These are phyloP conservation scores for Hippophae gyantsensis DNA, from an alignment of 306 rosid species.

Conservation along the genomic window DNA sequence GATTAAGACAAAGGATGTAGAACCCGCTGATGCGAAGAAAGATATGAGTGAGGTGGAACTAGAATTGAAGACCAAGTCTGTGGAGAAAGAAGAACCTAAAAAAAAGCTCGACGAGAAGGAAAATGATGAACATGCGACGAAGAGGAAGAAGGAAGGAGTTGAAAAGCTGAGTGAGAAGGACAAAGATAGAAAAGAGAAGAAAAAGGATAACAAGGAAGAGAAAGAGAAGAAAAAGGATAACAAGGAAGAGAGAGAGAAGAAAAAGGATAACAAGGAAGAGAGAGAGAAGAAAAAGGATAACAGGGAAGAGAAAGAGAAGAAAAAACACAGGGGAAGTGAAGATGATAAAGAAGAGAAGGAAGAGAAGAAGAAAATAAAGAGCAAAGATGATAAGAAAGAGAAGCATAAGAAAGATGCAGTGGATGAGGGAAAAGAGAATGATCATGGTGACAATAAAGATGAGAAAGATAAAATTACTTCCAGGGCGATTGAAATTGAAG, in stretches of 20 bases:
- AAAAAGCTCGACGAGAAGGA: slow-evolving; percentile 19
- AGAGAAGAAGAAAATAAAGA: slow-evolving; percentile 5
- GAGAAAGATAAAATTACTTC: slow-evolving; percentile 1
- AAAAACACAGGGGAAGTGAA: slow-evolving; percentile 7
- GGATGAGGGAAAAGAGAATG: slow-evolving; percentile 1
- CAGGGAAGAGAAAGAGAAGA: slow-evolving; percentile 2
- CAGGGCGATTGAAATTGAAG: background rate
- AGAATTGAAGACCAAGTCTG: slow-evolving; percentile 39
- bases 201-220: background rate
- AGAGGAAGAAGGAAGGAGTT: slow-evolving; percentile 12
- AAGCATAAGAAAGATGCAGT: slow-evolving; percentile 9
- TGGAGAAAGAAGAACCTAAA: slow-evolving; percentile 21
- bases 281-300: slow-evolving; percentile 10
- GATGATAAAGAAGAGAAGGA: slow-evolving; percentile 1
- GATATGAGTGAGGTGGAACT: slow-evolving; percentile 29
- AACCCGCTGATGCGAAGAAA: slow-evolving; percentile 23
- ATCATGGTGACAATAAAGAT: slow-evolving; percentile 1
- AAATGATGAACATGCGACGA: slow-evolving; percentile 13
- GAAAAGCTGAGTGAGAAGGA: background rate
- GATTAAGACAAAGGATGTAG: slow-evolving; percentile 31
- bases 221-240: slow-evolving; percentile 15
- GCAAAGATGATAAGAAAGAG: slow-evolving; percentile 12
- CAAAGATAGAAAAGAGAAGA: slow-evolving; percentile 1
- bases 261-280: slow-evolving; percentile 2
- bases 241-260: slow-evolving; percentile 20